Percentiles rank a stretch among this genome's conserved stretches.
phyloP scores from a whole-genome alignment of 2,329 filamentous ascomycete species.

The Stachybotrys echinatus region DNA sequence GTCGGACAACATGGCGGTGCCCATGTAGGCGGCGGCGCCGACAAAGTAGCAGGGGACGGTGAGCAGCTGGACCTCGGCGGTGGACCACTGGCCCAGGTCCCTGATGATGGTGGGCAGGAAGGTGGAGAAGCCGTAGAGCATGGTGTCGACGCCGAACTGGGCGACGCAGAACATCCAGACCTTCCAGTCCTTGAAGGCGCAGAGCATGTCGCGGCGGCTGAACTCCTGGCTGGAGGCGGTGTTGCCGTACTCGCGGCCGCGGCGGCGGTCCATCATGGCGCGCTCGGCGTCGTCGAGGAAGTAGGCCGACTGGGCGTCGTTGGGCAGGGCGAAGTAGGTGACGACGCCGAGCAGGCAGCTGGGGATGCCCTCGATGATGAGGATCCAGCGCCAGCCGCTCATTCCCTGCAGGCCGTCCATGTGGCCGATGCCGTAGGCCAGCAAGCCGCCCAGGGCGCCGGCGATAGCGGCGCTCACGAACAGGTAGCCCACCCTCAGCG shows the following conservation, averaged over 20 bases:
- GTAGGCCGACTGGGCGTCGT: constrained; percentile 45
- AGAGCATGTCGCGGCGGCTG: constrained; percentile 55
- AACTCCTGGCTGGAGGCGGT: constrained; percentile 41
- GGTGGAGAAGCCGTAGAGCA: constrained; percentile 72
- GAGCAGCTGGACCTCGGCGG: constrained; percentile 65
- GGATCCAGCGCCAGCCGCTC: constrained; percentile 67
- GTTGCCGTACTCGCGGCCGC: constrained; percentile 38
- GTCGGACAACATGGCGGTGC: constrained; percentile 62
- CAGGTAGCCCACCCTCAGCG: constrained; percentile 66
- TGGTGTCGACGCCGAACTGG: constrained; percentile 70
- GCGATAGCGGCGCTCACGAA: constrained; percentile 67
- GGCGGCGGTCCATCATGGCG: constrained; percentile 53
- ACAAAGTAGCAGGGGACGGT: constrained; percentile 75
- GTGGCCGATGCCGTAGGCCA: constrained; percentile 69
- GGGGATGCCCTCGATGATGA: constrained; percentile 48
- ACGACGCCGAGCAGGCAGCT: constrained; percentile 31
- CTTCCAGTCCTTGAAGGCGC: constrained; percentile 70
- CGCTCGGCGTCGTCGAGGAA: constrained; percentile 55
- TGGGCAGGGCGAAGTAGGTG: constrained; percentile 28
- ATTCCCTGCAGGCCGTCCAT: constrained; percentile 63
- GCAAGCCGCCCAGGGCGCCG: constrained; percentile 65
- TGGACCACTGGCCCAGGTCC: constrained; percentile 58
- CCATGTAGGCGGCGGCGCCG: constrained; percentile 65
- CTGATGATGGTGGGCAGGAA: constrained; percentile 77
- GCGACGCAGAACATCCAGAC: constrained; percentile 64